Base-by-base conservation (phyloP, 331 rosid species). In the Cydonia oblonga region DNA sequence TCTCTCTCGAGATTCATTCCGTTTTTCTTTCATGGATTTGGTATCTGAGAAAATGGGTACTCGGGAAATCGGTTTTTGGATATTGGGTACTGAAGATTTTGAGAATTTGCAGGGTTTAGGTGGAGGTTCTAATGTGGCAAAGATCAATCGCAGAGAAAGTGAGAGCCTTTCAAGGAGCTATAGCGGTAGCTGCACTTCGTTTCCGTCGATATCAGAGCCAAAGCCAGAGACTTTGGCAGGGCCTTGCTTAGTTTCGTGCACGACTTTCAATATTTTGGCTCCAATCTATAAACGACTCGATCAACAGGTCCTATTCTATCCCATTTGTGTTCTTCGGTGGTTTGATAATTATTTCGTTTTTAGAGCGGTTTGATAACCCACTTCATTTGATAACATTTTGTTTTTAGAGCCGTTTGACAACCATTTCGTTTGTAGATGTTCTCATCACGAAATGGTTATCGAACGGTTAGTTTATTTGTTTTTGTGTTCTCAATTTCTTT, bases 211-310 rank as follows among this genome's bases (percentile, higher is more conserved):
- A 74, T 28, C 46, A 40, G 80, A 74, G 42, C 69, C 74, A 5
- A 87, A 76, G 38, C 42, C 73, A 56, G 89, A 77, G 23, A 61
- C 66, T 65, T 84, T 75, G 73, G 32, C 11, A 9, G 76, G 42
- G 63, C 29, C 80, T 5, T 78, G 86, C 33, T 63, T 69, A 25
- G 77, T 90, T 49, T 87, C 92, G 9, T 91, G 90, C 62, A 91
- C 96, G 66, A 91, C 97, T 78, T 91, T 91, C 84, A 91, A 91
- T 54, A 89, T 91, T 32, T 75, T 91, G 66, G 97, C 96, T 68
- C 97, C 97, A 24, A 91, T 86, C 70, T 89, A 86, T 89, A 91
- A 91, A 72, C 81, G 97, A 56, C 18, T 86, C 56, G 96, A 89
- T 15, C 97, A 84, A 24, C 84, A 86, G 96, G 97, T 91, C 29